phyloP scores from a whole-genome alignment of 1,139 yeast species.

The Geotrichum australiense region DNA sequence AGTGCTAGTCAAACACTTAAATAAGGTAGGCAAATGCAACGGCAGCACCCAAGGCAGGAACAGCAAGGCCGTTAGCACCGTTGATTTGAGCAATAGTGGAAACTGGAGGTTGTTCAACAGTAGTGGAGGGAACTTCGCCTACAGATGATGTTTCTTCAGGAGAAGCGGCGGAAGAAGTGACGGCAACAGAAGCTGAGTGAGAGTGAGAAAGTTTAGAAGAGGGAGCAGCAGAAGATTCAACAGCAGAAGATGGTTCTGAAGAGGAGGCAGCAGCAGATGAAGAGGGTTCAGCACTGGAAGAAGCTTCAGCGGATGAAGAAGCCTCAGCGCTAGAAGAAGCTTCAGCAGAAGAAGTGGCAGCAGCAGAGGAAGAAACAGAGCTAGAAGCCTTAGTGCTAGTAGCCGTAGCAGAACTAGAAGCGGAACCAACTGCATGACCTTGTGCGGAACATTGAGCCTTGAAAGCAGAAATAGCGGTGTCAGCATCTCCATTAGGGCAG shows the following conservation, averaged over 20 bases:
- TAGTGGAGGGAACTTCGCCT: background rate
- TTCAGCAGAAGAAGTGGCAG: slow-evolving; percentile 17
- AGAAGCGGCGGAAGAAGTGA: slow-evolving; percentile 5
- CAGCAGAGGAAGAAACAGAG: slow-evolving; percentile 29
- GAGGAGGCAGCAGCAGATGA: slow-evolving; percentile 17
- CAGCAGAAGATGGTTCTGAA: slow-evolving; percentile 22
- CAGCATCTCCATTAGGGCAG: slow-evolving; percentile 59
- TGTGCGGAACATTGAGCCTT: slow-evolving; percentile 31
- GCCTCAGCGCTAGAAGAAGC: slow-evolving; percentile 20
- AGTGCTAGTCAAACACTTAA: too few species aligned
- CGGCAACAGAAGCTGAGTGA: slow-evolving; percentile 1
- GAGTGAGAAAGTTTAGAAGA: slow-evolving; percentile 20
- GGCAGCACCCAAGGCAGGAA: slow-evolving; percentile 13
- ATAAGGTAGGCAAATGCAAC: slow-evolving; percentile 11
- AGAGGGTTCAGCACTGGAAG: slow-evolving; percentile 15
- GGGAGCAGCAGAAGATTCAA: slow-evolving; percentile 21
- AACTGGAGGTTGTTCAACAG: slow-evolving; percentile 1
- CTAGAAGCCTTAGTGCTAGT: slow-evolving; percentile 32
- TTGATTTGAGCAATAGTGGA: slow-evolving; percentile 8
- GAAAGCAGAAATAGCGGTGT: slow-evolving; percentile 53
- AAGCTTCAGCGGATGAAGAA: slow-evolving; percentile 10
- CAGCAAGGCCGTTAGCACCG: slow-evolving; percentile 10
- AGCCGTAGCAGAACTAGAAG: slow-evolving; percentile 31
- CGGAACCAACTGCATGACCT: slow-evolving; percentile 32
- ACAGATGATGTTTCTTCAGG: slow-evolving; percentile 1